A percentile compares a stretch with the other conserved stretches of the same genome.
Conservation (phyloP, 2,329 filamentous ascomycete genomes). For the Parasarocladium wereldwijsianum region DNA sequence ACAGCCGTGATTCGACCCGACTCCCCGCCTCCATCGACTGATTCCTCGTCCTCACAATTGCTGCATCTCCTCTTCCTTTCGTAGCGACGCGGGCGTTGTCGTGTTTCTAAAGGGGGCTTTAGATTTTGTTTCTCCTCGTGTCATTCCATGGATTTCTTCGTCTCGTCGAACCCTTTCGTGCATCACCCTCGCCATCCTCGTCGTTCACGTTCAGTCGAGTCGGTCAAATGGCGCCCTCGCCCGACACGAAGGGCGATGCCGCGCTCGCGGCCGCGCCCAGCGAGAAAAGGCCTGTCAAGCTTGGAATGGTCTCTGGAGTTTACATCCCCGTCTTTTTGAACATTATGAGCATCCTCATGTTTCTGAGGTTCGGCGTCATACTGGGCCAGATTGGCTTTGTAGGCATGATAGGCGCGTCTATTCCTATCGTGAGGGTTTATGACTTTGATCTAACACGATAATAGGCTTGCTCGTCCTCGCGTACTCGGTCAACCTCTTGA, state of each 20-base stretch:
- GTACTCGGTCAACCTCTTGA: slow-evolving; percentile 74
- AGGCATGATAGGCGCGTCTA: slow-evolving; percentile 58
- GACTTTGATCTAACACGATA: neutral
- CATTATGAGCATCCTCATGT: slow-evolving; percentile 84
- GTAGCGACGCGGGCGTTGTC: no score
- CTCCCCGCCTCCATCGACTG: no score
- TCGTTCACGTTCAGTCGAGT: neutral
- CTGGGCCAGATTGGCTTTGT: slow-evolving; percentile 66
- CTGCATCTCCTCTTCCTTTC: no score
- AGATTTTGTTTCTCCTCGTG: no score
- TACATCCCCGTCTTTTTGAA: slow-evolving; percentile 84
- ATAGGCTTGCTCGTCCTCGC: slow-evolving; percentile 56
- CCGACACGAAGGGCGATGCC: slow-evolving; percentile 1
- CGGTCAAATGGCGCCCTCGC: neutral
- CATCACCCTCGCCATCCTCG: no score
- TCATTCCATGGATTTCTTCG: no score
- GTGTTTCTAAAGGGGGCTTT: no score
- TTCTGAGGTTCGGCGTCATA: slow-evolving; percentile 75
- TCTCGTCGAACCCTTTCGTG: no score
- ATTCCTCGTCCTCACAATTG: no score
- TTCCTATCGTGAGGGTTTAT: neutral
- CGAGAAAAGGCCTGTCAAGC: slow-evolving; percentile 38
- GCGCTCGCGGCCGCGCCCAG: slow-evolving; percentile 4
- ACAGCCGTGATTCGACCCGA: no score
- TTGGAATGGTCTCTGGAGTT: slow-evolving; percentile 64